A percentile compares a stretch with the other conserved stretches of the same genome.
These are phyloP conservation scores for Plasmodiophora brassicae DNA, from an alignment of 208 protist species.

Conservation along the genomic window DNA sequence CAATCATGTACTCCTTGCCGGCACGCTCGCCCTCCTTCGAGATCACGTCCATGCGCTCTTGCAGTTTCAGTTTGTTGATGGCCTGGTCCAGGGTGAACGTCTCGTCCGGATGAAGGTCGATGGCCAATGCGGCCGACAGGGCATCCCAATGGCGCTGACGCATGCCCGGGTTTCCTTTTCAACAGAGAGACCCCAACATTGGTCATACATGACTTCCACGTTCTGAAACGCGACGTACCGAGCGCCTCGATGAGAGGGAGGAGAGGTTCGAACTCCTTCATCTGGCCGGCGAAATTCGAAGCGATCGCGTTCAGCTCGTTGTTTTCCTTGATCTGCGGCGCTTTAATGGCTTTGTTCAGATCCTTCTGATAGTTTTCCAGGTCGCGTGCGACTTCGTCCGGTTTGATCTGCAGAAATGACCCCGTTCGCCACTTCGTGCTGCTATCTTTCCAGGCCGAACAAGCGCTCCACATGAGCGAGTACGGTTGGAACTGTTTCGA, in stretches of 20 bases:
- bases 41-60: constrained; percentile 77
- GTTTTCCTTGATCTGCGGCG: constrained; percentile 70
- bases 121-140: constrained; percentile 77
- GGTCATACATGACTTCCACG: neutral
- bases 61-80: constrained; percentile 74
- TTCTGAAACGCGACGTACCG: constrained; percentile 54
- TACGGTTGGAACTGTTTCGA: constrained; percentile 38
- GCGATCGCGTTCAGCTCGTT: constrained; percentile 77
- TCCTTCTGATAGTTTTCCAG: constrained; percentile 23
- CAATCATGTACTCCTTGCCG: constrained; percentile 88
- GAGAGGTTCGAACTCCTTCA: constrained; percentile 87
- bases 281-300: constrained; percentile 70
- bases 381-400: constrained; percentile 42
- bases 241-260: constrained; percentile 86
- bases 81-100: constrained; percentile 70
- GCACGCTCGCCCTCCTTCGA: constrained; percentile 80
- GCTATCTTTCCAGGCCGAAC: constrained; percentile 24
- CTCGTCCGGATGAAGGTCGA: constrained; percentile 45
- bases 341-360: neutral
- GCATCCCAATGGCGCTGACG: constrained; percentile 62
- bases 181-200: no score
- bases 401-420: constrained; percentile 37
- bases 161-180: constrained; percentile 59
- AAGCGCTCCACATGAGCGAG: constrained; percentile 29
- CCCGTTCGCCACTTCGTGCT: neutral